A percentile compares a stretch with the other conserved stretches of the same genome.
phyloP scores from a whole-genome alignment of 148 eudicot species.

The Spergularia bocconei region DNA sequence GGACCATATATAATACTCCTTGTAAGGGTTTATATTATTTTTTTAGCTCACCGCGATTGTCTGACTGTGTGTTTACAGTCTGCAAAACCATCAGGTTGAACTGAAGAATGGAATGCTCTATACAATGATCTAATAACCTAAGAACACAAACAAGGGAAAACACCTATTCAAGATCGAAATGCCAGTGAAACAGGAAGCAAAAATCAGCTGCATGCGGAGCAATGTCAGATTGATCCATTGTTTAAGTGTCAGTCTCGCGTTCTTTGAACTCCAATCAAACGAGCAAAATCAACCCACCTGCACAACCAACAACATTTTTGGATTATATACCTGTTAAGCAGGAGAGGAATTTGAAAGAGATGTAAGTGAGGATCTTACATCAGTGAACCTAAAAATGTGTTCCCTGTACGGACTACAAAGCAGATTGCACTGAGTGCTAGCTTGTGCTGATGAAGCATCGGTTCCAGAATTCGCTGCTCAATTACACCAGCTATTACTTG shows the following conservation, averaged over 20 bases:
- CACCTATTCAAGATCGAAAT: not conserved
- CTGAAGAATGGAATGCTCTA: not conserved
- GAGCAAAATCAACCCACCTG: constrained; percentile 98
- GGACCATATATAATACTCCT: too few relatives aligned
- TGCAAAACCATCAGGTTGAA: too few relatives aligned
- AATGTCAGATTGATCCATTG: constrained; percentile 2
- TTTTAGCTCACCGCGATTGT: too few relatives aligned
- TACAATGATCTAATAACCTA: not conserved
- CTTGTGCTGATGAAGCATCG: constrained; percentile 75
- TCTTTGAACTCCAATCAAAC: constrained; percentile 78
- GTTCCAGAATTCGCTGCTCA: constrained; percentile 79
- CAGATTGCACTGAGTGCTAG: constrained; percentile 63
- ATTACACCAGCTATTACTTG: constrained; percentile 82
- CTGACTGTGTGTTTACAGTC: too few relatives aligned
- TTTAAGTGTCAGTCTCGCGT: constrained; percentile 33
- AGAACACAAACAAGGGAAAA: constrained; percentile 3
- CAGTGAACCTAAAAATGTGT: constrained; percentile 83
- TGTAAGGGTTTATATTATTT: too few relatives aligned
- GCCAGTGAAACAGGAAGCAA: constrained; percentile 10
- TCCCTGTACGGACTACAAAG: constrained; percentile 86
- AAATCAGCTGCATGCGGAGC: not conserved
- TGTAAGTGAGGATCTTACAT: constrained; percentile 41
- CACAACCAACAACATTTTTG: not conserved
- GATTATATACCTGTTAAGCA: not conserved
- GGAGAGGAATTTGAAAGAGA: not conserved